Conservation (phyloP, 2,329 filamentous ascomycete species). For the Scytalidium sp. region DNA sequence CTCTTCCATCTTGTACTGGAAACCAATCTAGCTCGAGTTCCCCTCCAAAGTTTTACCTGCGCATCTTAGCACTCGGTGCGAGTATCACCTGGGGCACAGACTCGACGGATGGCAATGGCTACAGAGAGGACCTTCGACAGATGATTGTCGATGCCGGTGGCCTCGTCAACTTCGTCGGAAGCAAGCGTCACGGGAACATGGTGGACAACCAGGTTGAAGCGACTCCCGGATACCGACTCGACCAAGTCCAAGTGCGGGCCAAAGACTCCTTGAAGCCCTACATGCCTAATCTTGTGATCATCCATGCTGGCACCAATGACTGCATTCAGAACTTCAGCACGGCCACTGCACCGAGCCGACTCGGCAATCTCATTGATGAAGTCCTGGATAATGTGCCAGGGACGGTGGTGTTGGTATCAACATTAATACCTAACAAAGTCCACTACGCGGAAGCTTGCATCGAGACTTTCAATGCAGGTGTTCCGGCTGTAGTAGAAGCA, state of each 20-base stretch:
- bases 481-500: neutral
- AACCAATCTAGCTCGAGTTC: neutral
- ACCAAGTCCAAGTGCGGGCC: constrained; percentile 34
- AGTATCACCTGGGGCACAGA: constrained; percentile 37
- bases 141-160: constrained; percentile 31
- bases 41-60: neutral
- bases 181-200: constrained; percentile 36
- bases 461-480: neutral
- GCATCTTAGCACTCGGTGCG: constrained; percentile 40
- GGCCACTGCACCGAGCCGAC: constrained; percentile 27
- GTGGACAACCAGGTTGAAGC: constrained; percentile 41
- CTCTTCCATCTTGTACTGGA: neutral
- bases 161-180: constrained; percentile 36
- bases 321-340: constrained; percentile 32
- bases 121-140: constrained; percentile 31
- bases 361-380: constrained; percentile 33
- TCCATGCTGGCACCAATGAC: constrained; percentile 45
- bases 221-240: constrained; percentile 39
- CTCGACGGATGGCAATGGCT: constrained; percentile 37
- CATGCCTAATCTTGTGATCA: constrained; percentile 37
- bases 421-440: constrained; percentile 1
- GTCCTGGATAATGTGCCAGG: constrained; percentile 29
- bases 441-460: neutral
- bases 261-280: constrained; percentile 23
- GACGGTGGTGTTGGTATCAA: constrained; percentile 28